Evolutionary conservation across 495 filamentous ascomycete genomes (phyloP).

Genomic region (Platismatia glauca): DNA sequence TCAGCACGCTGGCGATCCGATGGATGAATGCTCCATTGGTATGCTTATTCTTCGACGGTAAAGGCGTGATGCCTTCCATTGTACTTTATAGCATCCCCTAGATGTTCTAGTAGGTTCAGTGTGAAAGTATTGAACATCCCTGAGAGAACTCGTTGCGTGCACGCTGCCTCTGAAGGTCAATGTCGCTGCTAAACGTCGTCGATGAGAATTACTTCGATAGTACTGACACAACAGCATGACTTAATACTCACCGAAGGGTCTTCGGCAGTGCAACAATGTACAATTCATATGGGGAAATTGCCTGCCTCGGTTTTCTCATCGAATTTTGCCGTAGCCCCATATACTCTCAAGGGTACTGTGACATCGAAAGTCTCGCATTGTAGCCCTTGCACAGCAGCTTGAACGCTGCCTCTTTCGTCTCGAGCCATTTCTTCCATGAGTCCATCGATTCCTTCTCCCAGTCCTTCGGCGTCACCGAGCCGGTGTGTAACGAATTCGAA

Average conservation of each 20-base stretch:
- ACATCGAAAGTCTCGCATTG: slow-evolving; percentile 86
- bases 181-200: neutral
- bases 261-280: neutral
- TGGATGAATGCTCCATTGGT: too few relatives aligned
- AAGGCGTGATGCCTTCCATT: too few relatives aligned
- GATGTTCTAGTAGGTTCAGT: neutral
- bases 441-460: slow-evolving; percentile 32
- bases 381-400: slow-evolving; percentile 66
- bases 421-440: slow-evolving; percentile 46
- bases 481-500: slow-evolving; percentile 78
- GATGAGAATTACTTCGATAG: neutral
- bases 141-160: neutral
- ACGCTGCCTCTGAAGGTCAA: neutral
- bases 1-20: neutral
- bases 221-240: neutral
- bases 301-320: slow-evolving; percentile 18
- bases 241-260: neutral
- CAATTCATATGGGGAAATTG: slow-evolving; percentile 15
- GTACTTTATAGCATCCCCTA: neutral
- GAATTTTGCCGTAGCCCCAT: slow-evolving; percentile 51
- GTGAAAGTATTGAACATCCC: neutral
- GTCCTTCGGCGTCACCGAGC: slow-evolving; percentile 18
- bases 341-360: slow-evolving; percentile 71
- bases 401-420: slow-evolving; percentile 63
- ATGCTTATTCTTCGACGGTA: too few relatives aligned